A percentile compares a stretch with the other conserved stretches of the same genome.
phyloP scores from a whole-genome alignment of 495 filamentous ascomycete species.

The Hyphodiscus hymeniophilus region DNA sequence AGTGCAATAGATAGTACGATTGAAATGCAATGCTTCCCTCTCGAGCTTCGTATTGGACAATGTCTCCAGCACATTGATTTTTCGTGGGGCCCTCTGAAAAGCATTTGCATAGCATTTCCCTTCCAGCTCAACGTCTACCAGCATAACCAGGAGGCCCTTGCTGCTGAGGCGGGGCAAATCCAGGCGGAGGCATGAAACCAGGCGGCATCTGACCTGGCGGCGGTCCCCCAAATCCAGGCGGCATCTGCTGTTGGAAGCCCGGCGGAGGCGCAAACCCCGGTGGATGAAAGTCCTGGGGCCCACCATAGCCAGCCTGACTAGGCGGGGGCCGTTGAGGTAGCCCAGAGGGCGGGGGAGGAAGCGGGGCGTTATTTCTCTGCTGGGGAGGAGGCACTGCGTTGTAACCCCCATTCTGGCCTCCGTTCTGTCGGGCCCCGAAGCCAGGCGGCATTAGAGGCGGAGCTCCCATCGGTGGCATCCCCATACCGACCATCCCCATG shows the following conservation, averaged over 20 bases:
- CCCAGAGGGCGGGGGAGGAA: conserved; percentile 62
- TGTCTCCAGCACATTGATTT: no score
- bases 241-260: conserved; percentile 15
- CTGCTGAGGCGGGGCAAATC: conserved; percentile 15
- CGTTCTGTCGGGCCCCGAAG: conserved; percentile 30
- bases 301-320: conserved; percentile 68
- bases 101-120: no score
- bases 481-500: conserved; percentile 20
- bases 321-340: conserved; percentile 73
- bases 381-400: conserved; percentile 19
- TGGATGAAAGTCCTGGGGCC: conserved; percentile 61
- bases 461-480: conserved; percentile 29
- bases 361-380: conserved; percentile 24
- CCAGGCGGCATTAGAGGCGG: conserved; percentile 31
- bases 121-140: conserved; percentile 8
- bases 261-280: conserved; percentile 24
- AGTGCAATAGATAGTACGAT: no score
- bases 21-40: no score
- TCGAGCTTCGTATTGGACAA: no score
- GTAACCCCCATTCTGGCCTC: conserved; percentile 25
- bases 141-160: conserved; percentile 22
- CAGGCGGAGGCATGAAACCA: conserved; percentile 14
- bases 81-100: no score
- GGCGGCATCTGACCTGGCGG: conserved; percentile 13
- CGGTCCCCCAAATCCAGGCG: conserved; percentile 19